Conservation (phyloP, 2,329 filamentous ascomycete species). For the Fusarium devonianum region DNA sequence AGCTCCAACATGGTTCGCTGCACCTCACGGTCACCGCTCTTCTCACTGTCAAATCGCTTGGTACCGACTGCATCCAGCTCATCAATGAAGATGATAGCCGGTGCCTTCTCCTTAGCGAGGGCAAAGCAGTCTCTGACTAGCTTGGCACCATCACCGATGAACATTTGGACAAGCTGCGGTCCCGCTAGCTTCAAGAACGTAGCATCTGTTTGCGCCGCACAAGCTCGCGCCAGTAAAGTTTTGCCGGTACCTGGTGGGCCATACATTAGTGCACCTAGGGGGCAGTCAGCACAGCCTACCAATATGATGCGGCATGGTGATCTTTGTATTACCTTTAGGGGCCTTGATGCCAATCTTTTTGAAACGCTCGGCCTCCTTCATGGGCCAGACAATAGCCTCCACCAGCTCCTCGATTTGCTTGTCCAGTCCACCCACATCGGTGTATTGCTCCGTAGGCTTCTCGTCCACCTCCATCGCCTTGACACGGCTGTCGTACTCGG, state of each 20-base stretch:
- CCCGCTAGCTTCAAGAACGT: slow-evolving; percentile 98
- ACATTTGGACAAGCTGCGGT: slow-evolving; percentile 98
- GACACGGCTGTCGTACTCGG: slow-evolving; percentile 97
- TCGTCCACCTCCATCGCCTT: slow-evolving; percentile 99
- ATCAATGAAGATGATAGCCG: slow-evolving; percentile 99
- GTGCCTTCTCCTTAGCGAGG: slow-evolving; percentile 97
- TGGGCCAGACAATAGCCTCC: slow-evolving; percentile 98
- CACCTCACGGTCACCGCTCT: slow-evolving; percentile 96
- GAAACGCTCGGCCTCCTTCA: slow-evolving; percentile 99
- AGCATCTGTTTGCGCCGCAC: slow-evolving; percentile 95
- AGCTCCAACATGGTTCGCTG: slow-evolving; percentile 99
- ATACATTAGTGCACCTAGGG: slow-evolving; percentile 98
- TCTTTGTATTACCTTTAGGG: slow-evolving; percentile 77
- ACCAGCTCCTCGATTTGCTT: slow-evolving; percentile 99
- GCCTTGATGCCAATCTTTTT: slow-evolving; percentile 99
- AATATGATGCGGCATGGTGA: slow-evolving; percentile 59
- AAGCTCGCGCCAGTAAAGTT: slow-evolving; percentile 91
- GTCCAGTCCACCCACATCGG: slow-evolving; percentile 94
- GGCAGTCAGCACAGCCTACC: slow-evolving; percentile 84
- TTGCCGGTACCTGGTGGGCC: slow-evolving; percentile 91
- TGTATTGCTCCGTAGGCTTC: slow-evolving; percentile 99
- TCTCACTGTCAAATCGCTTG: slow-evolving; percentile 98
- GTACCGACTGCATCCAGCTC: slow-evolving; percentile 98
- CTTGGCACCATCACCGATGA: slow-evolving; percentile 98
- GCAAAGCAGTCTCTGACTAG: slow-evolving; percentile 97